Conservation (phyloP, 2,329 filamentous ascomycete species). For the Apiospora koreana region DNA sequence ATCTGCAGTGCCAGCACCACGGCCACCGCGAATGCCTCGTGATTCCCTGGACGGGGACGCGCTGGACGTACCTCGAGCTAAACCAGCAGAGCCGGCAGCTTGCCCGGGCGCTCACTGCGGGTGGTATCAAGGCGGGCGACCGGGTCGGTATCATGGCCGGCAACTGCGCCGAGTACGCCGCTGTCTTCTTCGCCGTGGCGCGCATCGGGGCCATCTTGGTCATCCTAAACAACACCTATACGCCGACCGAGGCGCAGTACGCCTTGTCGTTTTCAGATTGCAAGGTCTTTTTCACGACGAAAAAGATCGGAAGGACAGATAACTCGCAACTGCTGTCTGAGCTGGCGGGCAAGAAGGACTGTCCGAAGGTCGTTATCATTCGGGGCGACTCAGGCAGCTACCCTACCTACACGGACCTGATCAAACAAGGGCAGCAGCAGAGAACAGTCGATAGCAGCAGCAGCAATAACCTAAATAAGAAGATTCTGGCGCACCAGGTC, state of each 20-base stretch:
- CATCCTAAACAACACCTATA: constrained; percentile 83
- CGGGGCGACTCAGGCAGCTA: constrained; percentile 56
- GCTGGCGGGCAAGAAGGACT: constrained; percentile 46
- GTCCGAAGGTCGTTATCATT: constrained; percentile 61
- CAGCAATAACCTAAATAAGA: constrained; percentile 52
- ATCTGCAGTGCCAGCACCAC: constrained; percentile 68
- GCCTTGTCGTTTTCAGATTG: constrained; percentile 72
- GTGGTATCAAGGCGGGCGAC: constrained; percentile 69
- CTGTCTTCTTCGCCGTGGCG: constrained; percentile 73
- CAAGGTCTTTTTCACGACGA: constrained; percentile 73
- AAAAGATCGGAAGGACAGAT: constrained; percentile 65
- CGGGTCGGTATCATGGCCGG: constrained; percentile 76
- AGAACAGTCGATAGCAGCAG: constrained; percentile 44
- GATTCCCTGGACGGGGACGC: constrained; percentile 73
- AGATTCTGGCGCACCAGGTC: constrained; percentile 65
- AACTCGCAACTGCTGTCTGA: constrained; percentile 60
- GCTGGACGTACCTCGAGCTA: constrained; percentile 71
- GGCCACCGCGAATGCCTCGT: constrained; percentile 68
- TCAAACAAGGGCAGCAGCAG: constrained; percentile 47
- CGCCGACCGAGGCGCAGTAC: constrained; percentile 69
- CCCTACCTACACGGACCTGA: constrained; percentile 59
- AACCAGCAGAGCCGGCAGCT: constrained; percentile 62
- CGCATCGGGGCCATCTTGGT: constrained; percentile 69
- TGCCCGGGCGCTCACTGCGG: constrained; percentile 65
- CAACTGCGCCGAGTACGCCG: constrained; percentile 79